Conservation (phyloP, 108 stramenopile genomes). For the Schizochytrium sp. region DNA sequence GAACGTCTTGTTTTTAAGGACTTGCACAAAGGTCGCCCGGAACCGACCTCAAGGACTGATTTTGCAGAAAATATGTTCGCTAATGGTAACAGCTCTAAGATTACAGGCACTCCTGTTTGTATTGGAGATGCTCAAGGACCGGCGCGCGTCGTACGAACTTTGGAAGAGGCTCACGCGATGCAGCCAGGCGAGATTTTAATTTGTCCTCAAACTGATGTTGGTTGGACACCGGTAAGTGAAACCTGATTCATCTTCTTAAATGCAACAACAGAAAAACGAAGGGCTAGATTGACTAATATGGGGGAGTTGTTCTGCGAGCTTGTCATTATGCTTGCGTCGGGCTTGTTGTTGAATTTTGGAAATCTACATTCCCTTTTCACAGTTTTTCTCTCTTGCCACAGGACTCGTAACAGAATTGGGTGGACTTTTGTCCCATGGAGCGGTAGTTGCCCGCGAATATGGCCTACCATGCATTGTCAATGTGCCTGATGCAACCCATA, state of each 20-base stretch:
- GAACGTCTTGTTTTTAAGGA: slow-evolving; percentile 1
- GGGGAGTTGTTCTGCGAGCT: not conserved
- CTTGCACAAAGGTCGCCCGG: not conserved
- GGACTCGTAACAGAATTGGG: slow-evolving; percentile 17
- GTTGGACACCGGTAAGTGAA: slow-evolving; percentile 31
- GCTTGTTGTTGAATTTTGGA: too few relatives aligned
- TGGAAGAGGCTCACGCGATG: not conserved
- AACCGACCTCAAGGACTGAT: not conserved
- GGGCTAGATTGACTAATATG: not conserved
- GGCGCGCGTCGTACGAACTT: not conserved
- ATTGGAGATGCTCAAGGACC: not conserved
- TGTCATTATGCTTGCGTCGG: not conserved
- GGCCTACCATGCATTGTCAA: slow-evolving; percentile 23
- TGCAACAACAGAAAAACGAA: not conserved
- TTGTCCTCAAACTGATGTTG: slow-evolving; percentile 25
- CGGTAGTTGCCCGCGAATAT: slow-evolving; percentile 14
- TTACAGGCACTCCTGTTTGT: not conserved
- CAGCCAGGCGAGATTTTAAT: slow-evolving; percentile 11
- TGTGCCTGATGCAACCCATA: not conserved
- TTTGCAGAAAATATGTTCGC: not conserved
- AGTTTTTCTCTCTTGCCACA: slow-evolving; percentile 36
- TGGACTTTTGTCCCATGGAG: not conserved
- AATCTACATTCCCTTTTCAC: not conserved
- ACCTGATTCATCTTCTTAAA: not conserved
- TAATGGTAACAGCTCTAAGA: not conserved